Base-by-base conservation (phyloP, 768 basidiomycete species). In the Mycena sanguinolenta region DNA sequence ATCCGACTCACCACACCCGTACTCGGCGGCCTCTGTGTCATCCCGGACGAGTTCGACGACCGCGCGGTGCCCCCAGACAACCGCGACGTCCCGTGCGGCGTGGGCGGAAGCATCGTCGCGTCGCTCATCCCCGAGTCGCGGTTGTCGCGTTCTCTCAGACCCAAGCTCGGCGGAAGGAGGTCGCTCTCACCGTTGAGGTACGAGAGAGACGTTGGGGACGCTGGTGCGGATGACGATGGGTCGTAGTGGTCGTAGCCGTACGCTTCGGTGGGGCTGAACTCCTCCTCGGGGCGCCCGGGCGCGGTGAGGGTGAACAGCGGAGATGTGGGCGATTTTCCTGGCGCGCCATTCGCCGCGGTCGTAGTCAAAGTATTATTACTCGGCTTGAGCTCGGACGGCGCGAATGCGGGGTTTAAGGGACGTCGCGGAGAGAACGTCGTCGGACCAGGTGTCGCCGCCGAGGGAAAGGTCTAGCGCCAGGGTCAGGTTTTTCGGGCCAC, bases 61-160 rank as follows among this genome's bases (percentile, higher is more conserved):
- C 32, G 32, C 32, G 32, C 32, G 6, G 32, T 34, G 32, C 32
- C 32, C 10, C n/a, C n/a, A n/a, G n/a, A n/a, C n/a, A n/a, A n/a
- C n/a, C n/a, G n/a, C n/a, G n/a, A n/a, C n/a, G n/a, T n/a, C 36
- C 36, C 36, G 36, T 10, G 39, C 13, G 39, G 39, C 39, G 39
- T 39, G 2, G 67, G 62, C 13, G 65, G 68, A 36, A 73, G 23
- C 72, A 73, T 73, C 34, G 72, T 73, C 72, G 69, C 19, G 39
- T 73, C 72, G 34, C 72, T 73, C 71, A 72, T 68, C 36, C 72
- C 68, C 54, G 72, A 73, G 34, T 73, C 72, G 17, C 72, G 52
- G 27, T 73, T 67, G 38, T 69, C 68, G 4, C 42, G 25, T 0
- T 46, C 59, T 3, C 59, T 7, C 16, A 17, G 16, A 14, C 13